Evolutionary conservation across 2,329 filamentous ascomycete genomes (phyloP).

Genomic region (Sphaerostilbella broomeana): DNA sequence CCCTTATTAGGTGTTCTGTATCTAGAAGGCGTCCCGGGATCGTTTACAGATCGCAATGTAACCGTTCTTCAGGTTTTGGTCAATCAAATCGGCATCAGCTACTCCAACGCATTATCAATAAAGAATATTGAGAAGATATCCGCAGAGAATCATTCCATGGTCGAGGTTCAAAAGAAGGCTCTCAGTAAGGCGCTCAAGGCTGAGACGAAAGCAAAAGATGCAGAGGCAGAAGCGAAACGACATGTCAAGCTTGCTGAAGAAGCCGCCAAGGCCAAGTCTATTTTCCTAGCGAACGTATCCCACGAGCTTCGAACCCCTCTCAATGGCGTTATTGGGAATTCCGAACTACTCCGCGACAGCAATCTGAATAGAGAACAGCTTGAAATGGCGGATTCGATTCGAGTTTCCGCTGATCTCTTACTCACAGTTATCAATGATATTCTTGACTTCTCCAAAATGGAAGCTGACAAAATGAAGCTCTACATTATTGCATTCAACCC

Average conservation of each 20-base stretch:
- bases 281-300: constrained; percentile 73
- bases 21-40: constrained; percentile 66
- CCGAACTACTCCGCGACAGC: constrained; percentile 73
- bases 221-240: constrained; percentile 68
- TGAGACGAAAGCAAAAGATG: constrained; percentile 68
- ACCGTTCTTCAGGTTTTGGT: constrained; percentile 64
- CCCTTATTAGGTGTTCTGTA: constrained; percentile 68
- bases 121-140: constrained; percentile 71
- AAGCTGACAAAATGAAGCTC: constrained; percentile 79
- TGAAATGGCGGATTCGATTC: constrained; percentile 82
- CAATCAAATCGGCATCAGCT: constrained; percentile 70
- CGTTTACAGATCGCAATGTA: constrained; percentile 68
- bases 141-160: constrained; percentile 71
- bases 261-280: constrained; percentile 74
- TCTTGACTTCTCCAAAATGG: constrained; percentile 89
- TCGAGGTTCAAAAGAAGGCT: constrained; percentile 67
- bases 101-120: constrained; percentile 60
- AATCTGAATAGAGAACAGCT: constrained; percentile 67
- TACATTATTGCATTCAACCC: constrained; percentile 65
- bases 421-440: constrained; percentile 96
- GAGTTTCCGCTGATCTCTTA: constrained; percentile 77
- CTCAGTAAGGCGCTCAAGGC: constrained; percentile 65
- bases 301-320: constrained; percentile 78
- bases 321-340: constrained; percentile 84
- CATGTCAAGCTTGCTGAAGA: constrained; percentile 79